Evolutionary conservation across 2,329 filamentous ascomycete genomes (phyloP).

Genomic region (Stemphylium vesicarium): DNA sequence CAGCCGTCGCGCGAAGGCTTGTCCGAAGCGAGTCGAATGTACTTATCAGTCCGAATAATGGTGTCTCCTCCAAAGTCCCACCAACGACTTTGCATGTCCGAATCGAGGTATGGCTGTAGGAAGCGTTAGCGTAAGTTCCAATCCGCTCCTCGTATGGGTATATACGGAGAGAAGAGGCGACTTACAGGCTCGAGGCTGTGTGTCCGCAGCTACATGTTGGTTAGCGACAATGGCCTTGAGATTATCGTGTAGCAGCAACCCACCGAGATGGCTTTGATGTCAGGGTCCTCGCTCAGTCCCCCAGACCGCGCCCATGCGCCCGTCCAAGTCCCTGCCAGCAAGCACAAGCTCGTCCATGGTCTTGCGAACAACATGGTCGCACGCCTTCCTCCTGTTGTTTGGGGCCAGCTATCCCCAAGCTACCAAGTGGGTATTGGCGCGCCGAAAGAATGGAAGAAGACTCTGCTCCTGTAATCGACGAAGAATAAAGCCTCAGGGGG

Average conservation of each 20-base stretch:
- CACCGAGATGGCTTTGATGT: conserved; percentile 71
- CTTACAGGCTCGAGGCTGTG: conserved; percentile 81
- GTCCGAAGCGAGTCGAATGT: conserved; percentile 91
- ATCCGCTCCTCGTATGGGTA: background rate
- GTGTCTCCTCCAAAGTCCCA: conserved; percentile 98
- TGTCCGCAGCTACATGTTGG: conserved; percentile 71
- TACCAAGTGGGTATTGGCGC: conserved; percentile 11
- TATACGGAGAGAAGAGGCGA: conserved; percentile 30
- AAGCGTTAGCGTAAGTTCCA: conserved; percentile 17
- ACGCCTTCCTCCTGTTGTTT: conserved; percentile 18
- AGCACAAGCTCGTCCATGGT: conserved; percentile 46
- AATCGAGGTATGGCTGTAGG: conserved; percentile 88
- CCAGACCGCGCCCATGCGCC: conserved; percentile 34
- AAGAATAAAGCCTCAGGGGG: conserved; percentile 13
- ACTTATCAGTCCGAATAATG: conserved; percentile 77
- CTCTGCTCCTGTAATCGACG: conserved; percentile 33
- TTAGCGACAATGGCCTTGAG: conserved; percentile 26
- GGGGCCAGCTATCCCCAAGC: conserved; percentile 25
- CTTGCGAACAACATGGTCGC: conserved; percentile 44
- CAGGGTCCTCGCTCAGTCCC: conserved; percentile 48
- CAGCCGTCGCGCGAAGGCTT: conserved; percentile 89
- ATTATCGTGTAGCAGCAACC: conserved; percentile 39
- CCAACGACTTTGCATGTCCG: conserved; percentile 97
- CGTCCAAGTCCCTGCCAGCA: conserved; percentile 47
- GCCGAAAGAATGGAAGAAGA: conserved; percentile 38